phyloP scores from a whole-genome alignment of 2,329 filamentous ascomycete species.

The Fusarium torreyae region DNA sequence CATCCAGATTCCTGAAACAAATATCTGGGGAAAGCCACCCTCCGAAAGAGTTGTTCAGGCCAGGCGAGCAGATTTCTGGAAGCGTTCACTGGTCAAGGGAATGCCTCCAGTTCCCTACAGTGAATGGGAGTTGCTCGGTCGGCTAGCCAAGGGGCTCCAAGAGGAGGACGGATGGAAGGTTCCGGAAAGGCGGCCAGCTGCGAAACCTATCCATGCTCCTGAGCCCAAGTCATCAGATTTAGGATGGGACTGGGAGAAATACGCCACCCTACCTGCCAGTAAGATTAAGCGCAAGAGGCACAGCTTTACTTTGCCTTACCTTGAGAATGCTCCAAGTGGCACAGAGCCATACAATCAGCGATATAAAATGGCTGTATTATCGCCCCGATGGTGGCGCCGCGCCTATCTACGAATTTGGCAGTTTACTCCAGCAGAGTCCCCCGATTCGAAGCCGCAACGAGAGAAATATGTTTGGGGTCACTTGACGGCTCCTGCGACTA shows the following conservation, averaged over 20 bases:
- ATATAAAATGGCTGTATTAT: conserved; percentile 53
- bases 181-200: conserved; percentile 52
- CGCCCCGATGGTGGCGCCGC: conserved; percentile 62
- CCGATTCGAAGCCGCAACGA: conserved; percentile 51
- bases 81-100: conserved; percentile 59
- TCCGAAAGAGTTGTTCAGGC: conserved; percentile 57
- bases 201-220: conserved; percentile 11
- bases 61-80: conserved; percentile 66
- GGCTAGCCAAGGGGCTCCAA: conserved; percentile 61
- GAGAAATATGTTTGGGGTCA: conserved; percentile 65
- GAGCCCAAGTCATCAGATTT: background rate
- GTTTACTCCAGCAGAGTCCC: conserved; percentile 60
- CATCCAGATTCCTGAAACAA: conserved; percentile 57
- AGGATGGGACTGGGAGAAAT: conserved; percentile 61
- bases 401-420: conserved; percentile 64
- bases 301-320: conserved; percentile 51
- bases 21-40: conserved; percentile 66
- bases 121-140: conserved; percentile 71
- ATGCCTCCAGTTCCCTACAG: conserved; percentile 67
- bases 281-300: conserved; percentile 56
- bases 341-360: conserved; percentile 54
- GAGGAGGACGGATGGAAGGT: conserved; percentile 56
- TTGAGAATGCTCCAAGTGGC: background rate
- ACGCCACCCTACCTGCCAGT: conserved; percentile 58
- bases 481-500: conserved; percentile 46